Conservation (phyloP, 1,284 basidiomycete species). For the Trichosporon inkin region DNA sequence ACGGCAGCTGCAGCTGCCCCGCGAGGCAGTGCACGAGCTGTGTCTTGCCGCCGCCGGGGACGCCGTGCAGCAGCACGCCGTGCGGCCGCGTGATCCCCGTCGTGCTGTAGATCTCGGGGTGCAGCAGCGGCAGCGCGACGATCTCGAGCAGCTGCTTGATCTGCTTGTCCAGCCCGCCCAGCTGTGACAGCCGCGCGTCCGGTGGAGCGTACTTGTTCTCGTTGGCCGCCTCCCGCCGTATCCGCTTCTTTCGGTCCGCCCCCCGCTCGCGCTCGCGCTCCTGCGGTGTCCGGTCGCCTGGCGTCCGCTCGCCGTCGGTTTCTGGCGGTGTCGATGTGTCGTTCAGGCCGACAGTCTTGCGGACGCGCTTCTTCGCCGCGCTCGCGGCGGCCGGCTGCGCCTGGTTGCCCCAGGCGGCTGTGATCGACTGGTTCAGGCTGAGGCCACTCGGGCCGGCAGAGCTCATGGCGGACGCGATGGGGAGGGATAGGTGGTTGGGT, state of each 20-base stretch:
- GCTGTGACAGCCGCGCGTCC: constrained; percentile 61
- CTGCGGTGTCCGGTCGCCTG: background rate
- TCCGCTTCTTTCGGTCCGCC: constrained; percentile 11
- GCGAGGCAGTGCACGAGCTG: constrained; percentile 87
- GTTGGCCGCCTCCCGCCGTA: constrained; percentile 17
- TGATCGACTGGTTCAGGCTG: constrained; percentile 42
- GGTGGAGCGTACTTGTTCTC: constrained; percentile 46
- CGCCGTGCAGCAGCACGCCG: constrained; percentile 91
- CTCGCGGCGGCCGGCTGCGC: background rate
- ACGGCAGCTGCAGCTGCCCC: constrained; percentile 85
- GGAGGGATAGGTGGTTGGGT: background rate
- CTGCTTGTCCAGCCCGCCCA: constrained; percentile 80
- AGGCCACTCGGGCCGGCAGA: constrained; percentile 10
- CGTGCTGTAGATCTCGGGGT: constrained; percentile 91
- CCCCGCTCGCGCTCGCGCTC: constrained; percentile 2
- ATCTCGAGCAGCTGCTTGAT: constrained; percentile 93
- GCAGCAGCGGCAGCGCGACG: constrained; percentile 87
- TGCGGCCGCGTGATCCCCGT: constrained; percentile 89
- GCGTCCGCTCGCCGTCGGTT: constrained; percentile 8
- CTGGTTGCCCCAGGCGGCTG: constrained; percentile 39
- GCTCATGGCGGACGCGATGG: constrained; percentile 17
- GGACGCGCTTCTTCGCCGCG: constrained; percentile 15
- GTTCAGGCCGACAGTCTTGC: constrained; percentile 24
- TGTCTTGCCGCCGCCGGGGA: constrained; percentile 96
- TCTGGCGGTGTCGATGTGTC: constrained; percentile 12